Evolutionary conservation across 352 stramenopile species (phyloP), one percentile per base, ranked within the genome.

Genomic region (Globisporangium cystogenes): DNA sequence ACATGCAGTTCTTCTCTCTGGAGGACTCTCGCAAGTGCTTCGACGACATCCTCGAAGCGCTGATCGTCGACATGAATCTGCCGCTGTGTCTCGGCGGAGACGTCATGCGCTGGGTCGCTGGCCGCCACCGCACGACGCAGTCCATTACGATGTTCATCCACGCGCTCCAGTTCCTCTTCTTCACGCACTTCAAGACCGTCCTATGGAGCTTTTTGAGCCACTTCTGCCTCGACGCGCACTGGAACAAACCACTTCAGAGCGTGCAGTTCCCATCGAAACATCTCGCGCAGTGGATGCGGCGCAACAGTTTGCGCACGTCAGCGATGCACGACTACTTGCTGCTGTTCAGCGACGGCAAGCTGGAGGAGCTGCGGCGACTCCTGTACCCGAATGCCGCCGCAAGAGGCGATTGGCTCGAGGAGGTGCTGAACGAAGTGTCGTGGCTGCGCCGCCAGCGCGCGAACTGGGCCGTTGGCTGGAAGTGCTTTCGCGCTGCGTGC

Each of bases 21-120:
- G 65, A 90, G 35, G 82, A 95, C 54, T 90, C 82, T 2, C 74
- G 70, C 37, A 87, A 86, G 43, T 82, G 77, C 48, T 88, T 89
- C 43, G 64, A 87, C 24, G 71, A 90, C 55, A 78, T 95, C 31
- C 24, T 91, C 14, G 80, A 95, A 41, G 57, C 68, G 6, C 67
- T 95, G 12, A 66, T 93, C 3, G 79, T 92, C 7, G 64, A 86
- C 16, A 65, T 70, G 18, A 72, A 82, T 29, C 64, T 90, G 8
- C 82, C 84, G 1, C 50, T 95, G 26, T 60, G 55, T 24, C 53
- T 91, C 2, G 69, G 59, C 2, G 77, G 82, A 11, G 37, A 74
- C 26, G 66, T 85, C 1, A 51, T 93, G 18, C 69, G 55, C 35
- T 62, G 68, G 43, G 56, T 95, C 12, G 66, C 76, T 1, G 57